Evolutionary conservation across 2,329 filamentous ascomycete species (phyloP).

Genomic region (Scedosporium apiospermum): DNA sequence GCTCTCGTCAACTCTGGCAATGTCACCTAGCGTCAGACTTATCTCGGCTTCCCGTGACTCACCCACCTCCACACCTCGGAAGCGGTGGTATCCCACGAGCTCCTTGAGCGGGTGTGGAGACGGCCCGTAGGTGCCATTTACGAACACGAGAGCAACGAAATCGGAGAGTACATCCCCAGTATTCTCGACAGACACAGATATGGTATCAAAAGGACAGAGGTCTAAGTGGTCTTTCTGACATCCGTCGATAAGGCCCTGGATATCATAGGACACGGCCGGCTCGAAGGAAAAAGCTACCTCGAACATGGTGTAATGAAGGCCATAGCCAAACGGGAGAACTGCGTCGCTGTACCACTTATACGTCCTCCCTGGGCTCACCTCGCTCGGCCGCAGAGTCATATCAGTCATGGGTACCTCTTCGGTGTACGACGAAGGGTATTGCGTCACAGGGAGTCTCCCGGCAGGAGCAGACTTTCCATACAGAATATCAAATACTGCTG

Average conservation of each 20-base stretch:
- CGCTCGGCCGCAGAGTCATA: constrained; percentile 42
- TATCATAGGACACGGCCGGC: constrained; percentile 11
- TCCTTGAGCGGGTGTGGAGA: constrained; percentile 41
- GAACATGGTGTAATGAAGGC: constrained; percentile 51
- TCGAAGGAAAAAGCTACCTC: constrained; percentile 11
- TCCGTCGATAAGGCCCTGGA: constrained; percentile 23
- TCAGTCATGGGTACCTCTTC: constrained; percentile 41
- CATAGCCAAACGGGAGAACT: constrained; percentile 45
- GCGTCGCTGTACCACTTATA: constrained; percentile 47
- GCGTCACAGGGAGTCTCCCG: constrained; percentile 43
- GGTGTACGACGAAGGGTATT: constrained; percentile 44
- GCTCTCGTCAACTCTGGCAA: constrained; percentile 37
- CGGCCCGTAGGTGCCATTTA: constrained; percentile 35
- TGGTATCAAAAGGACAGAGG: constrained; percentile 22
- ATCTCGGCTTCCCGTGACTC: constrained; percentile 22
- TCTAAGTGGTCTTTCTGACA: constrained; percentile 28
- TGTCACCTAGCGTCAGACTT: constrained; percentile 34
- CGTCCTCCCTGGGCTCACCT: constrained; percentile 40
- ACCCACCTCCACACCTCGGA: constrained; percentile 26
- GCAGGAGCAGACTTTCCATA: constrained; percentile 40
- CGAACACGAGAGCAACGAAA: constrained; percentile 41
- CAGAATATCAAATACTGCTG: constrained; percentile 43
- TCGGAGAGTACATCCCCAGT: constrained; percentile 36
- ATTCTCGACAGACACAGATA: constrained; percentile 37
- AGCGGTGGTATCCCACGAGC: constrained; percentile 39